These are phyloP conservation scores for Stagonosporopsis cucurbitacearum DNA, from an alignment of 2,329 filamentous ascomycete genomes.

Conservation along the genomic window DNA sequence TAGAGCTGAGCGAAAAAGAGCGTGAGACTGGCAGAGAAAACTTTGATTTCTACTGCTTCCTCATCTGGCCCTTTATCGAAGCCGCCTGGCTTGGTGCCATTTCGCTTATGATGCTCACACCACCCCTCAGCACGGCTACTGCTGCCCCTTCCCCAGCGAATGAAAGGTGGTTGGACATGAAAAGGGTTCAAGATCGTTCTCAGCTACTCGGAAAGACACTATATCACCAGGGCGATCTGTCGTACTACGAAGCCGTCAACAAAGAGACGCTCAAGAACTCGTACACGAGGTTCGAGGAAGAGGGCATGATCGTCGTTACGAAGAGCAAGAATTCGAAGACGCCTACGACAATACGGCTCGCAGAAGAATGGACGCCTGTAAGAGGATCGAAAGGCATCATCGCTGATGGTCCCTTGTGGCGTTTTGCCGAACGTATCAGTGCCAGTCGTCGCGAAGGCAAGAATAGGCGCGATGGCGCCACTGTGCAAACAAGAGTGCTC, in stretches of 20 bases:
- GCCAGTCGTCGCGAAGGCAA: slow-evolving; percentile 87
- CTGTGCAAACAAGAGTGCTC: slow-evolving; percentile 82
- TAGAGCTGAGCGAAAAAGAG: slow-evolving; percentile 80
- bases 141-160: slow-evolving; percentile 9
- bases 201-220: slow-evolving; percentile 91
- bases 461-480: slow-evolving; percentile 91
- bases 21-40: slow-evolving; percentile 84
- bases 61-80: slow-evolving; percentile 98
- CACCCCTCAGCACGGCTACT: slow-evolving; percentile 59
- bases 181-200: slow-evolving; percentile 79
- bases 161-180: slow-evolving; percentile 79
- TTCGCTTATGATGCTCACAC: slow-evolving; percentile 83
- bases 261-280: slow-evolving; percentile 97
- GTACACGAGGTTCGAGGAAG: slow-evolving; percentile 85
- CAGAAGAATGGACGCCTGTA: slow-evolving; percentile 74
- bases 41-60: slow-evolving; percentile 97
- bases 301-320: slow-evolving; percentile 80
- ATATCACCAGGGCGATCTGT: slow-evolving; percentile 95
- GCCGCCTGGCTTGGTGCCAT: slow-evolving; percentile 91
- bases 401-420: slow-evolving; percentile 81
- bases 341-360: slow-evolving; percentile 69
- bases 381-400: slow-evolving; percentile 64
- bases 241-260: slow-evolving; percentile 98
- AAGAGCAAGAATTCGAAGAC: slow-evolving; percentile 69
- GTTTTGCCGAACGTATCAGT: slow-evolving; percentile 88